phyloP scores from a whole-genome alignment of 768 basidiomycete genomes.

The Termitomyces sp. region DNA sequence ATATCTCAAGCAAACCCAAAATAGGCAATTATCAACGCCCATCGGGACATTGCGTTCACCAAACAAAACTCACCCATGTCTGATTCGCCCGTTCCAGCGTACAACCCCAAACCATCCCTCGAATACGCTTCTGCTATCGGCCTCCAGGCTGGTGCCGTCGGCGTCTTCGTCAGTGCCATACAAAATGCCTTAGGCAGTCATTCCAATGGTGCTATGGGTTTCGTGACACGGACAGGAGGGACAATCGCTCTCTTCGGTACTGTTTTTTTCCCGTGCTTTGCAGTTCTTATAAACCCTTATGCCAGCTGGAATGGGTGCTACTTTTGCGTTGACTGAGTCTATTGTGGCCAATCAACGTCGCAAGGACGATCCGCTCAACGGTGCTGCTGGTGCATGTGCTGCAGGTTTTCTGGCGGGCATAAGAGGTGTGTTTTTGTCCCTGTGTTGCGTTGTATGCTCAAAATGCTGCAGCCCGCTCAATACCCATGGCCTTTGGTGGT shows the following conservation, averaged over 20 bases:
- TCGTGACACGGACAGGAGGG: constrained; percentile 81
- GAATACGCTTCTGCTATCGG: constrained; percentile 51
- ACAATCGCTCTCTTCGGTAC: constrained; percentile 90
- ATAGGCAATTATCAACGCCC: constrained; percentile 18
- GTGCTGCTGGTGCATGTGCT: constrained; percentile 84
- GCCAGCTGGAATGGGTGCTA: constrained; percentile 82
- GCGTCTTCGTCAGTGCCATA: constrained; percentile 58
- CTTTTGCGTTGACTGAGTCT: constrained; percentile 80
- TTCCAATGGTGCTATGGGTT: constrained; percentile 75
- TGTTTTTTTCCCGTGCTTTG: constrained; percentile 19
- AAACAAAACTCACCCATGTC: constrained; percentile 25
- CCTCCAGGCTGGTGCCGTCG: constrained; percentile 60
- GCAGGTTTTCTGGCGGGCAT: constrained; percentile 90
- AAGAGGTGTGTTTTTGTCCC: constrained; percentile 46
- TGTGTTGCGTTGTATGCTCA: background rate
- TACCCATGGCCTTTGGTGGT: constrained; percentile 76
- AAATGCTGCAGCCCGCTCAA: constrained; percentile 58
- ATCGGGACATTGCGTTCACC: constrained; percentile 17
- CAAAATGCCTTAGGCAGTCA: constrained; percentile 82
- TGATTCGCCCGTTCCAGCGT: constrained; percentile 23
- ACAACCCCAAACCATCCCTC: constrained; percentile 48
- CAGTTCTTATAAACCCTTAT: background rate
- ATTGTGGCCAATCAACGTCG: constrained; percentile 75
- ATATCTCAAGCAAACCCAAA: constrained; percentile 17
- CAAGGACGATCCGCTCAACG: constrained; percentile 76